Conservation (phyloP, 495 filamentous ascomycete species). For the Trichoderma reesei region DNA sequence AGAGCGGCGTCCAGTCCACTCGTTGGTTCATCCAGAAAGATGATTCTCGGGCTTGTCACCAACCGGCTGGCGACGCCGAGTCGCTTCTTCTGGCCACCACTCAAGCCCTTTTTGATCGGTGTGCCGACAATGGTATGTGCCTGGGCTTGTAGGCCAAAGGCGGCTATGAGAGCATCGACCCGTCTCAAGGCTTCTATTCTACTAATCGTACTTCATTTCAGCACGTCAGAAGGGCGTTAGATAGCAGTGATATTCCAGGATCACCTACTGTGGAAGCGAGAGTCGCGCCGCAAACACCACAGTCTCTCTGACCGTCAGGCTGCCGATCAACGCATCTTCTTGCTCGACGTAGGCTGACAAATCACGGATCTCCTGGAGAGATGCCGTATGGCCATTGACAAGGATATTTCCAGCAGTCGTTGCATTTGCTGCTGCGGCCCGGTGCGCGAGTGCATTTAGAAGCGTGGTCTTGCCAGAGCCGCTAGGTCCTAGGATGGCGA, state of each 20-base stretch:
- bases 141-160: slow-evolving; percentile 66
- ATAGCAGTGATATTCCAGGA: slow-evolving; percentile 39
- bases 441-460: slow-evolving; percentile 66
- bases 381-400: slow-evolving; percentile 46
- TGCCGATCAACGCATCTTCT: slow-evolving; percentile 72
- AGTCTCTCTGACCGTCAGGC: slow-evolving; percentile 67
- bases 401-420: slow-evolving; percentile 39
- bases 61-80: slow-evolving; percentile 70
- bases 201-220: slow-evolving; percentile 12
- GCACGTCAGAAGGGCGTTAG: not conserved
- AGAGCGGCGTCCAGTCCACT: slow-evolving; percentile 71
- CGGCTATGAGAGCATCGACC: slow-evolving; percentile 75
- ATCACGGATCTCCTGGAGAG: slow-evolving; percentile 31
- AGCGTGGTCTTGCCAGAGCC: slow-evolving; percentile 73
- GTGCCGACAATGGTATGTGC: slow-evolving; percentile 63
- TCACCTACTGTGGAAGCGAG: slow-evolving; percentile 43
- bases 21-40: slow-evolving; percentile 78
- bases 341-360: slow-evolving; percentile 72
- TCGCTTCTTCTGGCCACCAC: slow-evolving; percentile 70
- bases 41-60: slow-evolving; percentile 65
- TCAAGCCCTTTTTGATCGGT: slow-evolving; percentile 67
- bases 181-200: slow-evolving; percentile 60
- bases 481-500: slow-evolving; percentile 68
- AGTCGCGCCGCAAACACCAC: slow-evolving; percentile 70
- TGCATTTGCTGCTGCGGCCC: slow-evolving; percentile 48